Evolutionary conservation across 306 rosid genomes (phyloP).

Genomic region (Gastrolobium bilobum): DNA sequence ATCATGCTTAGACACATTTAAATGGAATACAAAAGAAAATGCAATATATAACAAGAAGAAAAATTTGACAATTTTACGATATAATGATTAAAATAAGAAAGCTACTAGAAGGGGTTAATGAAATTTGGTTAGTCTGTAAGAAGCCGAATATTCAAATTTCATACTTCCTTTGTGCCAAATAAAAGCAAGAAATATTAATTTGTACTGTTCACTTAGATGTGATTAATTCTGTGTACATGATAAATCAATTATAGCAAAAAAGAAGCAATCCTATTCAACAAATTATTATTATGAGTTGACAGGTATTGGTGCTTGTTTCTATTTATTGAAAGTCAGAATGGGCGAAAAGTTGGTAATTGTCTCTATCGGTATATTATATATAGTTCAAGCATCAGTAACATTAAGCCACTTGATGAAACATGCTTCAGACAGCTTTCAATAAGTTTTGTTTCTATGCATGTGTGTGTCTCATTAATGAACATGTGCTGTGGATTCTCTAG

Average conservation of each 20-base stretch:
- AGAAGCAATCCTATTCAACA: neutral
- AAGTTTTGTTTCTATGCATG: neutral
- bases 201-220: neutral
- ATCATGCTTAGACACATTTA: neutral
- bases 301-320: neutral
- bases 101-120: neutral
- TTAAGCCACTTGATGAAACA: constrained; percentile 3
- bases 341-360: neutral
- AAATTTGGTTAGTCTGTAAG: neutral
- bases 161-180: neutral
- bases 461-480: constrained; percentile 25
- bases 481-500: constrained; percentile 19
- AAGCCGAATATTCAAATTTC: neutral
- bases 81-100: neutral
- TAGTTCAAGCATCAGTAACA: neutral
- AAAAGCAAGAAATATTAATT: neutral
- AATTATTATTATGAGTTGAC: neutral
- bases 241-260: neutral
- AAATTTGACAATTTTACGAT: constrained; percentile 1
- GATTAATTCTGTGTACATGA: neutral
- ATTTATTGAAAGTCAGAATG: neutral
- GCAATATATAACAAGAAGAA: neutral
- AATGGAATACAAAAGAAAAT: neutral
- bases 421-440: constrained; percentile 30
- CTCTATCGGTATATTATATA: neutral